A percentile compares a stretch with the other conserved stretches of the same genome.
Evolutionary conservation across 2,329 filamentous ascomycete genomes (phyloP).

Genomic region (Penicillium sp.): DNA sequence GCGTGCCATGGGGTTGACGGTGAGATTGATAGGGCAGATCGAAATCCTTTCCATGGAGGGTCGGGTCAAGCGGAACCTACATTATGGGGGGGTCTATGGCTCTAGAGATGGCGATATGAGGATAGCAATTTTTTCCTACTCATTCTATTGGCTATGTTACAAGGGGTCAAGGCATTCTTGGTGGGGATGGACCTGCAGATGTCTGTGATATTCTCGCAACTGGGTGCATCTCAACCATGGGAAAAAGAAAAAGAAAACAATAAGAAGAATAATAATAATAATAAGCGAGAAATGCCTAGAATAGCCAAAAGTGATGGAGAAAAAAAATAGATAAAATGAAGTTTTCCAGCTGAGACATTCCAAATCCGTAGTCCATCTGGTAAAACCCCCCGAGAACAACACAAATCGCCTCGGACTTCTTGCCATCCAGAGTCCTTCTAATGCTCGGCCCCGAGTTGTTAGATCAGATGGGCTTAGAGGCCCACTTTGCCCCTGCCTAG

Average conservation of each 20-base stretch:
- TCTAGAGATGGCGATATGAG: background rate
- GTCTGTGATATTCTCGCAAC: conserved; percentile 6
- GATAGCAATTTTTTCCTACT: background rate
- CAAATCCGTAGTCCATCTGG: conserved; percentile 12
- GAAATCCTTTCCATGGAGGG: background rate
- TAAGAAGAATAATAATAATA: too few species aligned
- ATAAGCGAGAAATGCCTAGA: conserved; percentile 6
- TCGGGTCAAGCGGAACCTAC: conserved; percentile 8
- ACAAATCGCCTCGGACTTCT: background rate
- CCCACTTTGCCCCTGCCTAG: background rate
- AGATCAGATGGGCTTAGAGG: background rate
- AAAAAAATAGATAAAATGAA: background rate
- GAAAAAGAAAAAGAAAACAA: conserved; percentile 5
- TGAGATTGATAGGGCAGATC: conserved; percentile 11
- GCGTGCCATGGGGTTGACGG: background rate
- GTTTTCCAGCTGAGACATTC: conserved; percentile 15
- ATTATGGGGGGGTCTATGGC: background rate
- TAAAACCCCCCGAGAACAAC: conserved; percentile 18
- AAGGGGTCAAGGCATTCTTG: conserved; percentile 3
- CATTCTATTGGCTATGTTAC: conserved; percentile 6
- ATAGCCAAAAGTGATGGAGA: background rate
- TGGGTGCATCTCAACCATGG: conserved; percentile 8
- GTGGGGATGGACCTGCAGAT: conserved; percentile 13
- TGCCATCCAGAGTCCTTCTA: background rate
- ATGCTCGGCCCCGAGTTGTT: conserved; percentile 4